Evolutionary conservation across 1,284 basidiomycete genomes (phyloP).

Genomic region (Microbotryomycetes sp.): DNA sequence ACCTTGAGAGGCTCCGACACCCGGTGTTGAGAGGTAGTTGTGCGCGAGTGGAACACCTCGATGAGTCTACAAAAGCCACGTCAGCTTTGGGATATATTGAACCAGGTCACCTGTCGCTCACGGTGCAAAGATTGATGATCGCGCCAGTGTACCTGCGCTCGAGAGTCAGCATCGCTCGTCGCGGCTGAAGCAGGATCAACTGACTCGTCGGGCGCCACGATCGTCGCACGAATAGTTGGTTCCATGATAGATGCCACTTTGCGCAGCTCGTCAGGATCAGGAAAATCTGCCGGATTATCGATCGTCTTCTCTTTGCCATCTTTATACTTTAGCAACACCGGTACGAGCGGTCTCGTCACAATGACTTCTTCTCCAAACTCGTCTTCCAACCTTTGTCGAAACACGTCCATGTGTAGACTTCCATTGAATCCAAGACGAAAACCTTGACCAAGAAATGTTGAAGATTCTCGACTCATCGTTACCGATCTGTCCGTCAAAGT

Average conservation of each 20-base stretch:
- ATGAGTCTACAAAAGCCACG: constrained; percentile 21
- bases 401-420: constrained; percentile 94
- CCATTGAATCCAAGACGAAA: constrained; percentile 92
- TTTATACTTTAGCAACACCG: constrained; percentile 74
- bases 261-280: constrained; percentile 60
- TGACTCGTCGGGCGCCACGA: constrained; percentile 33
- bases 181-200: too few species aligned
- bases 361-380: constrained; percentile 62
- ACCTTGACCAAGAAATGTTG: constrained; percentile 89
- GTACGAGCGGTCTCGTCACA: constrained; percentile 80
- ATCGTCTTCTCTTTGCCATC: constrained; percentile 59
- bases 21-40: constrained; percentile 52
- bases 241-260: constrained; percentile 73
- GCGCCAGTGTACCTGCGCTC: constrained; percentile 32
- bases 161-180: not conserved
- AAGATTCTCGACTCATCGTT: constrained; percentile 85
- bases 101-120: constrained; percentile 1
- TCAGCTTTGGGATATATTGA: not conserved
- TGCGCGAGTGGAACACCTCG: constrained; percentile 36
- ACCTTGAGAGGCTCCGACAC: constrained; percentile 58
- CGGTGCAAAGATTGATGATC: constrained; percentile 84
- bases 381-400: constrained; percentile 91
- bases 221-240: constrained; percentile 52
- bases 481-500: constrained; percentile 84
- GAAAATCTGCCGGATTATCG: constrained; percentile 89